Conservation (phyloP, 129 eudicot genomes). For the Flaveria bidentis region DNA sequence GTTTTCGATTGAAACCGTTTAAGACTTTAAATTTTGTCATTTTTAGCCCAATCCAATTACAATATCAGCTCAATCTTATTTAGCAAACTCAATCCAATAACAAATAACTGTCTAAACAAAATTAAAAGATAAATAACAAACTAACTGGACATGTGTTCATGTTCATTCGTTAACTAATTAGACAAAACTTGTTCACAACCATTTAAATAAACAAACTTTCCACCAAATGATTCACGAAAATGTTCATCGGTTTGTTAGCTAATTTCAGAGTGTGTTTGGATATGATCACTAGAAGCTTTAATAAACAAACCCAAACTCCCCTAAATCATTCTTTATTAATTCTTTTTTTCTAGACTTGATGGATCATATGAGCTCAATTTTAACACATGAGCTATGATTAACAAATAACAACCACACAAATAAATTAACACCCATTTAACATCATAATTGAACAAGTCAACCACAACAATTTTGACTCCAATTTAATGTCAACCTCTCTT, state of each 20-base stretch:
- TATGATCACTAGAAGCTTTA: not conserved
- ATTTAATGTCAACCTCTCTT: not conserved
- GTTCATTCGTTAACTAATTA: too few species aligned
- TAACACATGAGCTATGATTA: constrained; percentile 5
- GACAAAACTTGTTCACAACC: not conserved
- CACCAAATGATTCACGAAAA: too few species aligned
- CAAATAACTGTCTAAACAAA: too few species aligned
- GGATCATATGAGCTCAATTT: not conserved
- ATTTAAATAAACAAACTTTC: not conserved
- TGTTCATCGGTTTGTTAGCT: not conserved
- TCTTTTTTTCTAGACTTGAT: not conserved
- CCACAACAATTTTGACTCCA: constrained; percentile 25
- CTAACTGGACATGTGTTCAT: not conserved
- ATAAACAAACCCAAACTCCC: not conserved
- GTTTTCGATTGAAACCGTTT: too few species aligned
- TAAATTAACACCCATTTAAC: constrained; percentile 2
- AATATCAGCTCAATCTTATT: too few species aligned
- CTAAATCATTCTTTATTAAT: not conserved
- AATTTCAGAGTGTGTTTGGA: not conserved
- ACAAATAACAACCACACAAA: not conserved
- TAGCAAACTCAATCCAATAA: too few species aligned
- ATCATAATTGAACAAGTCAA: constrained; percentile 22
- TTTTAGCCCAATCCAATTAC: too few species aligned
- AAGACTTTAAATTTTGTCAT: too few species aligned
- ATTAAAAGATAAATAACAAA: too few species aligned